Percentiles rank a stretch among this genome's conserved stretches.
Evolutionary conservation across 352 stramenopile genomes (phyloP).

Genomic region (Phytophthora foliorum): DNA sequence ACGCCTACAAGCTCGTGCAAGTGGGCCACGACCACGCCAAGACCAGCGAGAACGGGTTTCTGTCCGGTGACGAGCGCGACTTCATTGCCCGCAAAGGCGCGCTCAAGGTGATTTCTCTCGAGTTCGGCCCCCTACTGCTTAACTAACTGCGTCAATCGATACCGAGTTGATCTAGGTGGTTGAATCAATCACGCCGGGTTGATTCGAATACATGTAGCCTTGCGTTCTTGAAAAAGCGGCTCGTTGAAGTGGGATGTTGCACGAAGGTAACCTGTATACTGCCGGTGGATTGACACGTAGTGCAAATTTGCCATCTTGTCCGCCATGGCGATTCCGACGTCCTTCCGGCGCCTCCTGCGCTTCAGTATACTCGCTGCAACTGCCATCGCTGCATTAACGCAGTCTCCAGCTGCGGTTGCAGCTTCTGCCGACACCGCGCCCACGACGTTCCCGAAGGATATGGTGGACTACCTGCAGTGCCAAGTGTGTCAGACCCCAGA

Average conservation of each 20-base stretch:
- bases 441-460: conserved; percentile 64
- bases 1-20: conserved; percentile 75
- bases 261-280: neutral
- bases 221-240: conserved; percentile 34
- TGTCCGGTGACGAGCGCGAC: conserved; percentile 52
- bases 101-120: conserved; percentile 54
- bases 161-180: no score
- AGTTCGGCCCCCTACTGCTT: conserved; percentile 30
- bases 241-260: conserved; percentile 32
- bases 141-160: conserved; percentile 4
- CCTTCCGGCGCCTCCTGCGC: conserved; percentile 13
- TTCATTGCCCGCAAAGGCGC: conserved; percentile 52
- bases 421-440: conserved; percentile 4
- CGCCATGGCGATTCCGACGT: conserved; percentile 18
- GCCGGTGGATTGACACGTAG: neutral
- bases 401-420: conserved; percentile 3
- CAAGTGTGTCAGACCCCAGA: conserved; percentile 86
- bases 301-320: neutral
- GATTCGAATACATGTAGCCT: no score
- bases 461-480: conserved; percentile 83
- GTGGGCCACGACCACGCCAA: conserved; percentile 45
- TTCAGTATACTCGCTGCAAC: conserved; percentile 10
- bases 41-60: conserved; percentile 39
- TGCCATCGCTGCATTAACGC: conserved; percentile 5
- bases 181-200: no score